Base-by-base conservation (phyloP, 2,329 filamentous ascomycete genomes). In the Cercospora sp. region DNA sequence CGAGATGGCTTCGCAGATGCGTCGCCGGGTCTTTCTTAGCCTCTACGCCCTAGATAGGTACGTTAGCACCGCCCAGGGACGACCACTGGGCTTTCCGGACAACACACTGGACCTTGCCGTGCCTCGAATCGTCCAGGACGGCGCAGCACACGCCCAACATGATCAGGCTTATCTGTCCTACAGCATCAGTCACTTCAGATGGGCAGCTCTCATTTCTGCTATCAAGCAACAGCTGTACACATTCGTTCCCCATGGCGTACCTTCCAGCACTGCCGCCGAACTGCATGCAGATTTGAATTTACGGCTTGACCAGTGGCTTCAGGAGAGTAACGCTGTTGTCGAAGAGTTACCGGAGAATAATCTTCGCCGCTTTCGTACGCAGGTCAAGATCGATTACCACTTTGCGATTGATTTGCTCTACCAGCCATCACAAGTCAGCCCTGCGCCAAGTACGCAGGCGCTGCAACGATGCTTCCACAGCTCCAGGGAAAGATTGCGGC, bases 21-120 rank as follows among this genome's bases (percentile, higher is more conserved):
- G 63, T 10, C 28, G 63, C 20, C 23, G 63, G 5, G 16, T 39
- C 13, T 65, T 65, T 31, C 31, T 65, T 31, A 60, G 63, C 39
- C 53, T 65, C 3, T 65, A 65, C 39, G 55, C 28, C 13, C 55
- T 65, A 3, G 63, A 65, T 28, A 67, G 65, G 20, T 64, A n/a
- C 26, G 45, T 67, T 10, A 64, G 60, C 23, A 64, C 61, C 3
- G 57, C 60, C 5, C 60, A 67, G 33, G 65, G 65, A 16, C 30
- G 65, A 10, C 65, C 65, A 20, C 16, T 67, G n/a, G 60, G 65
- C 20, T 67, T 67, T 64, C 31, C 58, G 33, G 65, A 67, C 36
- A 51, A 64, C 23, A 60, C 61, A 2, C 55, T 67, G 18, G 65
- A 67, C 9, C 60, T 67, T 16, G 36, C 60, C 16, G n/a, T 60